Evolutionary conservation across 768 basidiomycete species (phyloP), one percentile per base, ranked within the genome.

Genomic region (Erythrobasidium yunnanense): DNA sequence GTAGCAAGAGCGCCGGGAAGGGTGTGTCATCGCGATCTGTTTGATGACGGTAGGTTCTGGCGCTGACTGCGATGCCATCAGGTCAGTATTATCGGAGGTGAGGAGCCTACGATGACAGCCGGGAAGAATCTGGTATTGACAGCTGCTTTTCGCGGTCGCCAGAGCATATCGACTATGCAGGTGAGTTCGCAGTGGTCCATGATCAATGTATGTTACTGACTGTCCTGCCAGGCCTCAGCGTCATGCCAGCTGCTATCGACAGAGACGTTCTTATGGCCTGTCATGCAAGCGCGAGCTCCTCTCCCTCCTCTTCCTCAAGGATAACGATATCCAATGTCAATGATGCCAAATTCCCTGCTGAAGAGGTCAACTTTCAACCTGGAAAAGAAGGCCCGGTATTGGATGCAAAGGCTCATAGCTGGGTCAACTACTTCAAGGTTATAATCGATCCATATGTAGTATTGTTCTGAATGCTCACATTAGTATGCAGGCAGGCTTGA

Each of bases 101-200:
- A 38, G 55, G 30, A 4, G 29, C 29, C n/a, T 17, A 18, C 29
- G 4, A n/a, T 27, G 53, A 55, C n/a, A n/a, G n/a, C n/a, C n/a
- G n/a, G n/a, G n/a, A n/a, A n/a, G n/a, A n/a, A n/a, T n/a, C n/a
- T n/a, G n/a, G n/a, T n/a, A n/a, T n/a, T n/a, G n/a, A n/a, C n/a
- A n/a, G n/a, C n/a, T n/a, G n/a, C 50, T 23, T 20, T 13, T 8
- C 29, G 27, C 25, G 29, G 11, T 20, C 11, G 15, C 13, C 45
- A 58, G 74, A 75, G 47, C 74, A 75, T 55, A 73, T 74, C 55
- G 74, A 75, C 54, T 75, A 75, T 53, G 73, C 73, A 3, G 65
- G 60, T 63, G 23, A 23, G 47, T 5, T 57, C 56, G 47, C 3
- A 6, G 38, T 49, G 29, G 6, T 47, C 22, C 56, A 18, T 7